Evolutionary conservation across 352 stramenopile genomes (phyloP), one percentile per base, ranked within the genome.

Genomic region (Phytophthora litchii): DNA sequence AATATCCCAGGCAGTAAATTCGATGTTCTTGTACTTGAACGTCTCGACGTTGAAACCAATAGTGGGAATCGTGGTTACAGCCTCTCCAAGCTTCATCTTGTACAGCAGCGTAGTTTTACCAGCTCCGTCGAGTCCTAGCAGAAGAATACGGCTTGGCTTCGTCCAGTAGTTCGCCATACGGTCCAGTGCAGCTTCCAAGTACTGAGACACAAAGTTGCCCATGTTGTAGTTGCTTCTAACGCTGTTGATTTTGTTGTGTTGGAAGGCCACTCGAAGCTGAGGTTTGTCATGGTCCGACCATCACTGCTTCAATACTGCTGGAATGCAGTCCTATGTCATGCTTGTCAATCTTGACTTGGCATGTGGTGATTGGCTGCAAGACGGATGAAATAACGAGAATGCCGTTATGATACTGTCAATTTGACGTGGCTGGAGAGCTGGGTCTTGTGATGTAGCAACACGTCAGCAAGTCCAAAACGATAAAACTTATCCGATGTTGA

Each of bases 81-180:
- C 65, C 38, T 92, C 77, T 3, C 68, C 67, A 3, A 92, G 70
- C 60, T 95, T 86, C 37, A 96, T 73, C 36, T 89, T 83, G 76
- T 94, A 94, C 36, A 98, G 84, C 66, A 98, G 91, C 12, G 94
- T 98, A 1, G 95, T 98, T 73, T 99, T 99, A 63, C 95, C 96
- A 36, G 94, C 95, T 12, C 90, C 93, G 78, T 99, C 94, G 16
- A 97, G 77, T 1, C 87, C 87, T 8, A 97, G 78, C 75, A 98
- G 95, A 43, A 98, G 51, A 54, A 82, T 73, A 10, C 70, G 69
- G 16, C 70, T 74, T 7, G 70, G 67, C 25, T 67, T 78, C 42
- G 55, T 68, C 60, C 72, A 80, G 54, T 76, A 76, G 6, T 29
- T 65, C 4, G 67, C 51, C 60, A 77, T 47, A 3, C 44, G 34